Conservation (phyloP, 352 stramenopile genomes). For the Phytophthora fragariae region DNA sequence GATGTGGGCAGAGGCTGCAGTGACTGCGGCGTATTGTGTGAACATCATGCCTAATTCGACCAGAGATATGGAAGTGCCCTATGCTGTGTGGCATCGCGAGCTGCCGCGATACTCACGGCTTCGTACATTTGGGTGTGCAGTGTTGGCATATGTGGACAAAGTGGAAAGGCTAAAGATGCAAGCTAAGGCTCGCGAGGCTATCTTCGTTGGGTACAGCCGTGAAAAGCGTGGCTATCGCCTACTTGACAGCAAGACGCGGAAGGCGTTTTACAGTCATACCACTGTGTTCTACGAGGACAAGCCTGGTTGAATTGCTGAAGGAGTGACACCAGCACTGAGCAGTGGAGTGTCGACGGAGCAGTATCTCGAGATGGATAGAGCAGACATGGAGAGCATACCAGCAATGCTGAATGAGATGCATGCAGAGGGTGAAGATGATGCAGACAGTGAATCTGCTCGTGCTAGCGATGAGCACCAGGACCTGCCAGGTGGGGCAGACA, state of each 20-base stretch:
- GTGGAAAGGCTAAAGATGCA: slow-evolving; percentile 22
- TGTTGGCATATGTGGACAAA: slow-evolving; percentile 16
- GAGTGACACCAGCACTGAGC: neutral
- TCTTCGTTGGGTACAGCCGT: slow-evolving; percentile 9
- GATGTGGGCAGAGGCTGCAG: slow-evolving; percentile 27
- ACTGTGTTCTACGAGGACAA: slow-evolving; percentile 16
- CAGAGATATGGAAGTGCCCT: slow-evolving; percentile 18
- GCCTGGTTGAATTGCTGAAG: slow-evolving; percentile 3
- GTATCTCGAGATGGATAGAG: too few species aligned
- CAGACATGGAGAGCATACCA: too few species aligned
- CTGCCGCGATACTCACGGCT: slow-evolving; percentile 4
- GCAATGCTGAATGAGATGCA: too few species aligned
- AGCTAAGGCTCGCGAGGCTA: slow-evolving; percentile 6
- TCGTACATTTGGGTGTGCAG: slow-evolving; percentile 17
- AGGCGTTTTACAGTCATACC: slow-evolving; percentile 14
- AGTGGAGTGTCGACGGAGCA: neutral
- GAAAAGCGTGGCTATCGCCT: slow-evolving; percentile 8
- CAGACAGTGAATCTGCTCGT: neutral
- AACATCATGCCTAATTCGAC: slow-evolving; percentile 23
- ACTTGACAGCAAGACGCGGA: slow-evolving; percentile 2
- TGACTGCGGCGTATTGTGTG: slow-evolving; percentile 24
- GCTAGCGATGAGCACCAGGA: neutral
- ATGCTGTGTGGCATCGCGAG: slow-evolving; percentile 17
- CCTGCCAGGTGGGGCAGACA: slow-evolving; percentile 12
- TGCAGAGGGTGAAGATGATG: neutral